Base-by-base conservation (phyloP, 129 eudicot species). In the Tagetes erecta region DNA sequence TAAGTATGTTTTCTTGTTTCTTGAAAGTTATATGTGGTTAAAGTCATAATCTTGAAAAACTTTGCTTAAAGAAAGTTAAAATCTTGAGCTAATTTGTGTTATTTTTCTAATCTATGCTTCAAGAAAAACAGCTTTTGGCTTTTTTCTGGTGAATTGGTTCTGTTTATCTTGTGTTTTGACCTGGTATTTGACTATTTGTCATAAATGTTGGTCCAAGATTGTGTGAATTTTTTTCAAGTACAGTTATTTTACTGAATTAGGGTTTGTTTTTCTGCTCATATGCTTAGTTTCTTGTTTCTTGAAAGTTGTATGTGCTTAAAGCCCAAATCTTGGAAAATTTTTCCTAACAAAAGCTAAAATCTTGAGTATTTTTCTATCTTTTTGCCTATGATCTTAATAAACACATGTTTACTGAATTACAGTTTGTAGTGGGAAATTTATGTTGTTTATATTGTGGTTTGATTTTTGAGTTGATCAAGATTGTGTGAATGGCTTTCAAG, bases 1-100 rank as follows among this genome's bases (percentile, higher is more conserved):
- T 8, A 93, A 93, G 98, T 90, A 79, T 73, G 12, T 57, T 73
- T 58, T 73, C 38, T 40, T 27, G 72, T 52, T 60, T 56, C 56
- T 70, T 53, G 40, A 14, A 65, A 20, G 14, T 46, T 55, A 42
- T 68, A 34, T 60, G 36, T 37, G 47, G 5, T 66, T 49, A 13
- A 45, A 76, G 67, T 33, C 46, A 12, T 57, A 42, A 30, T 38
- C 50, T 60, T 78, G 56, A 8, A 30, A 39, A 49, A 7, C 20
- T 39, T 70, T 39, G 11, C 45, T 11, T 60, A 51, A 62, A 39
- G 65, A 72, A 78, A 60, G 58, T 35, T 60, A n/a, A n/a, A 76
- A 68, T 44, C 41, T 76, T 46, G 41, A 76, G 8, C 65, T 56
- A 6, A n/a, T 40, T 78, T 69, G 64, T 53, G 8, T n/a, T 4